Conservation (phyloP, 306 rosid genomes). For the Inga laurina region DNA sequence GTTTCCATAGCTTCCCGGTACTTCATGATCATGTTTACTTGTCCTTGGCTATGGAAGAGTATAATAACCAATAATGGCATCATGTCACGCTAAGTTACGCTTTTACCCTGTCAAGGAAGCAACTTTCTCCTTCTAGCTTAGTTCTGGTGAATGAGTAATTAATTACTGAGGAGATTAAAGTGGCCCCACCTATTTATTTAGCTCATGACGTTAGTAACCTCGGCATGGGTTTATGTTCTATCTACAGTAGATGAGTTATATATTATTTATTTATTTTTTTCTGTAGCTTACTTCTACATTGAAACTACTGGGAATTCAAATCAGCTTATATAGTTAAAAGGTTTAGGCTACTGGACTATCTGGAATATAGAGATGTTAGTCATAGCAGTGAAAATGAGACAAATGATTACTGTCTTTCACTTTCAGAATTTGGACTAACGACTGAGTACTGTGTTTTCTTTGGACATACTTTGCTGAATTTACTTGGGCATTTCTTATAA, state of each 20-base stretch:
- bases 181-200: slow-evolving; percentile 20
- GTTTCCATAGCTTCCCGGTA: not conserved
- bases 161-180: slow-evolving; percentile 16
- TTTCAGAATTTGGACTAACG: not conserved
- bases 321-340: not conserved
- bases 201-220: not conserved
- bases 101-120: slow-evolving; percentile 15
- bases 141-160: not conserved
- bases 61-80: slow-evolving; percentile 20
- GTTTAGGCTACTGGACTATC: not conserved
- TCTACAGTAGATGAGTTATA: not conserved
- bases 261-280: not conserved
- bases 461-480: not conserved
- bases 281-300: not conserved
- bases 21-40: slow-evolving; percentile 20
- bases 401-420: not conserved
- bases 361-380: not conserved
- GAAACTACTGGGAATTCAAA: not conserved
- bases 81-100: slow-evolving; percentile 1
- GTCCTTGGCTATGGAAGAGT: slow-evolving; percentile 24
- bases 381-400: not conserved
- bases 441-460: not conserved
- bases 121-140: slow-evolving; percentile 19
- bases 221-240: not conserved
- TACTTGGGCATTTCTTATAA: not conserved